phyloP scores from a whole-genome alignment of 202 grass and related monocot species.

The Miscanthus sacchariflorus region DNA sequence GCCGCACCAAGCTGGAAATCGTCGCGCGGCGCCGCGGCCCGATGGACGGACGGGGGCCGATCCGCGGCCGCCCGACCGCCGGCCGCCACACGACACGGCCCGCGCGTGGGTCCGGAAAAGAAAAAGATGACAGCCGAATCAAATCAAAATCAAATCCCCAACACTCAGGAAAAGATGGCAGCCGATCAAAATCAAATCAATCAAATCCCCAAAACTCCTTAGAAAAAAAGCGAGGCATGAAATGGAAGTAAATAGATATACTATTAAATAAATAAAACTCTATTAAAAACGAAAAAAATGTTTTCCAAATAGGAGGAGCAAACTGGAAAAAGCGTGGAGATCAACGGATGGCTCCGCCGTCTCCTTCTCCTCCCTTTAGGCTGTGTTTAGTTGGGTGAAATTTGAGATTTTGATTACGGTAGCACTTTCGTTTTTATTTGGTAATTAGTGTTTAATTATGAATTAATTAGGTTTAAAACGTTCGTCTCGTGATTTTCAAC shows the following conservation, averaged over 20 bases:
- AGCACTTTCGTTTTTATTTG: no score
- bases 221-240: neutral
- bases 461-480: no score
- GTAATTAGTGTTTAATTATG: no score
- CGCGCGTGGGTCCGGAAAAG: neutral
- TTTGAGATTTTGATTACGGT: no score
- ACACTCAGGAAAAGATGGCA: neutral
- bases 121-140: neutral
- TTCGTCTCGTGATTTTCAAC: no score
- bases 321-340: conserved; percentile 9
- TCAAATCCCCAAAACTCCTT: neutral
- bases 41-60: no score
- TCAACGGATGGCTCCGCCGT: conserved; percentile 27
- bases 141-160: neutral
- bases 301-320: conserved; percentile 8
- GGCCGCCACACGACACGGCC: neutral
- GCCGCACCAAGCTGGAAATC: no score
- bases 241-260: neutral
- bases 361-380: neutral
- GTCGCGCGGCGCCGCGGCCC: no score
- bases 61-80: conserved; percentile 8
- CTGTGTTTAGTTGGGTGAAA: no score
- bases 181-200: neutral
- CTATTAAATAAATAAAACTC: no score
- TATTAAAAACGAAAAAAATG: neutral